phyloP scores from a whole-genome alignment of 2,329 filamentous ascomycete genomes.

The Hypoxylon sp. region DNA sequence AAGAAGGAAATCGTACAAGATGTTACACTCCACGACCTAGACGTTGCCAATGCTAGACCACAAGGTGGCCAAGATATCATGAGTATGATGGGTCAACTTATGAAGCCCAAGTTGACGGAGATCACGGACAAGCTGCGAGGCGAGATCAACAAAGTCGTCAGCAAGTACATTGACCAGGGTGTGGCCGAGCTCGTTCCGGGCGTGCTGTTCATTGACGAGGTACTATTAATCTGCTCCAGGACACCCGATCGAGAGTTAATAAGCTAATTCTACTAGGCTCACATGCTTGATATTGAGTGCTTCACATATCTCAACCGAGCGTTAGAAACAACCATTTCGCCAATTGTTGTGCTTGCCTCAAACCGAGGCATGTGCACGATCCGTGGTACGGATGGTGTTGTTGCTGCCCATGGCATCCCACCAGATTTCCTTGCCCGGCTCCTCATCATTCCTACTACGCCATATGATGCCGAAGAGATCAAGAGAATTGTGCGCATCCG shows the following conservation, averaged over 20 bases:
- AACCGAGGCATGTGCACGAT: constrained; percentile 96
- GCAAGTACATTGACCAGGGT: constrained; percentile 98
- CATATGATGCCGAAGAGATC: constrained; percentile 90
- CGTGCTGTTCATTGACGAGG: constrained; percentile 98
- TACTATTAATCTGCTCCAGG: constrained; percentile 59
- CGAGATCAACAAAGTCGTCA: constrained; percentile 99
- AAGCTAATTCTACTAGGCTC: constrained; percentile 72
- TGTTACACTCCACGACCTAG: constrained; percentile 95
- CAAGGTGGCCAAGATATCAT: constrained; percentile 99
- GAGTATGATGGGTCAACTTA: constrained; percentile 99
- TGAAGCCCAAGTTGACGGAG: constrained; percentile 99
- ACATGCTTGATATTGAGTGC: constrained; percentile 99
- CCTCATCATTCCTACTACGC: constrained; percentile 94
- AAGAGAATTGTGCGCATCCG: constrained; percentile 91
- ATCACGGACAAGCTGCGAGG: constrained; percentile 96
- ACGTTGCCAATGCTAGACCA: constrained; percentile 93
- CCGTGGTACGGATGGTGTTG: constrained; percentile 84
- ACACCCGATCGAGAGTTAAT: constrained; percentile 3
- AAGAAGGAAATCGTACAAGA: constrained; percentile 99
- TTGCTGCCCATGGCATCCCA: constrained; percentile 93
- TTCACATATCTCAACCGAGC: constrained; percentile 99
- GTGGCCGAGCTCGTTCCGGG: constrained; percentile 98
- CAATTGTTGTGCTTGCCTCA: constrained; percentile 96
- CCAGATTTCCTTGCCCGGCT: constrained; percentile 93
- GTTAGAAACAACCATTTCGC: constrained; percentile 94